Evolutionary conservation across 805 yeast genomes (phyloP).

Genomic region (Wickerhamiella brachini): DNA sequence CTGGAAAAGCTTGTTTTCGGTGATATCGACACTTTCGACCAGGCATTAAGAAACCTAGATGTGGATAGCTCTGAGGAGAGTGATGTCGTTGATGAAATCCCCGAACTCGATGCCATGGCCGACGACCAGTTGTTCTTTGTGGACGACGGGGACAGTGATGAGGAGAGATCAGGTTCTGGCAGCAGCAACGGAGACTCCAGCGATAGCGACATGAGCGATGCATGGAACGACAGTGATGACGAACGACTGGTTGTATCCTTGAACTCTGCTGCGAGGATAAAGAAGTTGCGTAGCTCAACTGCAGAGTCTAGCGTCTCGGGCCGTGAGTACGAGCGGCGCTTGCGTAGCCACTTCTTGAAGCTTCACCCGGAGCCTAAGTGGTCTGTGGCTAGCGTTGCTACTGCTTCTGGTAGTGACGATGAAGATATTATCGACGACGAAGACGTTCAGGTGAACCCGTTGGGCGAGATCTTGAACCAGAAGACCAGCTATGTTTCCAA

Average conservation of each 20-base stretch:
- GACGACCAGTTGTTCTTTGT: slow-evolving; percentile 43
- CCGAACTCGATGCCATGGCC: slow-evolving; percentile 23
- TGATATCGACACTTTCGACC: slow-evolving; percentile 61
- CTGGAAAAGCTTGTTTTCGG: slow-evolving; percentile 85
- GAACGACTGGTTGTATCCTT: slow-evolving; percentile 56
- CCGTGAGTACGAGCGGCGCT: slow-evolving; percentile 42
- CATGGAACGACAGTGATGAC: slow-evolving; percentile 90
- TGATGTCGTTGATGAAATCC: slow-evolving; percentile 20
- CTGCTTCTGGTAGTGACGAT: slow-evolving; percentile 12
- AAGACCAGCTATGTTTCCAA: slow-evolving; percentile 19
- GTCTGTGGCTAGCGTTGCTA: slow-evolving; percentile 37
- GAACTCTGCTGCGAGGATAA: slow-evolving; percentile 40
- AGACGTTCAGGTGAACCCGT: slow-evolving; percentile 24
- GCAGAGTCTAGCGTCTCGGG: slow-evolving; percentile 44
- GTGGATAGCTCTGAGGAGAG: slow-evolving; percentile 31
- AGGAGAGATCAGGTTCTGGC: slow-evolving; percentile 18
- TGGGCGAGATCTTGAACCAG: slow-evolving; percentile 22
- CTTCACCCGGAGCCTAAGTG: slow-evolving; percentile 78
- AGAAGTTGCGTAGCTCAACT: slow-evolving; percentile 54
- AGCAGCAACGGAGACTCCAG: slow-evolving; percentile 18
- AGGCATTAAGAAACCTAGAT: slow-evolving; percentile 47
- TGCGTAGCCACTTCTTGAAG: slow-evolving; percentile 56
- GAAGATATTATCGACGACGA: slow-evolving; percentile 21
- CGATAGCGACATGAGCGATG: slow-evolving; percentile 29
- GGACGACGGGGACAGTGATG: slow-evolving; percentile 22